phyloP scores from a whole-genome alignment of 2,329 filamentous ascomycete species.

The Claviceps pusilla region DNA sequence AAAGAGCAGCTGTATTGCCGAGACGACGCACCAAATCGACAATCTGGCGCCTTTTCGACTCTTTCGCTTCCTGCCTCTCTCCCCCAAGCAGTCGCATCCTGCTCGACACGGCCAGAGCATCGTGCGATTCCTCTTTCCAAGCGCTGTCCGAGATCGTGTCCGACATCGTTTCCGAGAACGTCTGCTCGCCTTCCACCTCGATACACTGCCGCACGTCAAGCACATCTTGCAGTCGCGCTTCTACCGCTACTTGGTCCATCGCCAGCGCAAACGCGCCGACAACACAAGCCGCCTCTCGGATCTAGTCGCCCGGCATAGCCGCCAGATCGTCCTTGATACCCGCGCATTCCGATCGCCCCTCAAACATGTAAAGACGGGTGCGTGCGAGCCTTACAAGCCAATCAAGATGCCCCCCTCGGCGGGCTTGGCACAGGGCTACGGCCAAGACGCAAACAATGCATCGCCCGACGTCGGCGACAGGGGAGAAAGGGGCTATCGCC shows the following conservation, averaged over 20 bases:
- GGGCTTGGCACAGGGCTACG: constrained; percentile 15
- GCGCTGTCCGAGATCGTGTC: constrained; percentile 40
- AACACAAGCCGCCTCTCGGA: constrained; percentile 33
- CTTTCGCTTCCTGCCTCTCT: constrained; percentile 19
- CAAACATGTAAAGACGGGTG: constrained; percentile 20
- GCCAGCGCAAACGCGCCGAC: constrained; percentile 40
- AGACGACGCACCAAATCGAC: not conserved
- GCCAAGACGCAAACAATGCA: constrained; percentile 13
- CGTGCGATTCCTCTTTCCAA: constrained; percentile 55
- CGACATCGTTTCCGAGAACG: constrained; percentile 49
- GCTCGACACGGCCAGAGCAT: constrained; percentile 32
- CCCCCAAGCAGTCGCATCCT: constrained; percentile 15
- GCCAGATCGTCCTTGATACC: constrained; percentile 29
- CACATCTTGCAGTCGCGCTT: constrained; percentile 60
- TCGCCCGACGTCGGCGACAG: constrained; percentile 13
- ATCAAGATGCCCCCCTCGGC: constrained; percentile 15
- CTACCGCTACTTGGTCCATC: constrained; percentile 56
- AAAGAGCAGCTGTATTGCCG: not conserved
- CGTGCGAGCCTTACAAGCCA: constrained; percentile 14
- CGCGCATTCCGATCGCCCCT: constrained; percentile 4
- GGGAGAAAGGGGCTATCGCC: constrained; percentile 52
- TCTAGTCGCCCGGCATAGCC: constrained; percentile 24
- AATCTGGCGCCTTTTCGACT: constrained; percentile 32
- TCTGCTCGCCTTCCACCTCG: constrained; percentile 56
- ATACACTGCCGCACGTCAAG: constrained; percentile 57